Percentiles rank a stretch among this genome's conserved stretches.
Evolutionary conservation across 1,139 yeast genomes (phyloP).

Genomic region (Candida sanyaensis): DNA sequence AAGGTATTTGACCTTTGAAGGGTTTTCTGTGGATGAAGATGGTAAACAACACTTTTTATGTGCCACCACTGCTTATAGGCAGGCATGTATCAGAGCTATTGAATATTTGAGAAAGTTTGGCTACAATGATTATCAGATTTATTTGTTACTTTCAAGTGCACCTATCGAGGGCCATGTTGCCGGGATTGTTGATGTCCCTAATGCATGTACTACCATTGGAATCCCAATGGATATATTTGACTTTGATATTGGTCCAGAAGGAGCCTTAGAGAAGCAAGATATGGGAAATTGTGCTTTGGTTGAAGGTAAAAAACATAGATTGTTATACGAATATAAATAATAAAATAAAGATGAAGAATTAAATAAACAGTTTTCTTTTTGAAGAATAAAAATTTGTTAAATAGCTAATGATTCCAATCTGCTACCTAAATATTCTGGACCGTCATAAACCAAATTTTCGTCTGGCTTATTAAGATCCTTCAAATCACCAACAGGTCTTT

Average conservation of each 20-base stretch:
- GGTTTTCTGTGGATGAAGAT: conserved; percentile 48
- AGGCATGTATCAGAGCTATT: conserved; percentile 49
- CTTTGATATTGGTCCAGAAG: conserved; percentile 47
- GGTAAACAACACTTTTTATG: conserved; percentile 46
- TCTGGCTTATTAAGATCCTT: conserved; percentile 30
- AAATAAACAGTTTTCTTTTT: not conserved
- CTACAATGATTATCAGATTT: conserved; percentile 51
- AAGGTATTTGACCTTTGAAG: conserved; percentile 52
- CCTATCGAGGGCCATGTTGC: conserved; percentile 55
- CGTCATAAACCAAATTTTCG: conserved; percentile 15
- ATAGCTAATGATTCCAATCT: conserved; percentile 6
- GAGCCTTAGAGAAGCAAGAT: conserved; percentile 22
- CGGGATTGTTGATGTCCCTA: conserved; percentile 53
- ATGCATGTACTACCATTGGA: conserved; percentile 52
- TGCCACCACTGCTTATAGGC: conserved; percentile 51
- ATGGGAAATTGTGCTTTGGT: conserved; percentile 43
- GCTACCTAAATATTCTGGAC: conserved; percentile 17
- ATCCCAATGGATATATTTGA: conserved; percentile 54
- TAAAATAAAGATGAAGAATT: not conserved
- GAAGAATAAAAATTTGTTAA: not conserved
- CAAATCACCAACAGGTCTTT: conserved; percentile 38
- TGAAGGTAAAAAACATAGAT: conserved; percentile 11
- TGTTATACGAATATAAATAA: conserved; percentile 12
- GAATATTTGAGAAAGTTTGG: conserved; percentile 51
- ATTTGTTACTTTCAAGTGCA: conserved; percentile 44